Evolutionary conservation across 164 flowering plant species (phyloP).

Genomic region (Saururus chinensis): DNA sequence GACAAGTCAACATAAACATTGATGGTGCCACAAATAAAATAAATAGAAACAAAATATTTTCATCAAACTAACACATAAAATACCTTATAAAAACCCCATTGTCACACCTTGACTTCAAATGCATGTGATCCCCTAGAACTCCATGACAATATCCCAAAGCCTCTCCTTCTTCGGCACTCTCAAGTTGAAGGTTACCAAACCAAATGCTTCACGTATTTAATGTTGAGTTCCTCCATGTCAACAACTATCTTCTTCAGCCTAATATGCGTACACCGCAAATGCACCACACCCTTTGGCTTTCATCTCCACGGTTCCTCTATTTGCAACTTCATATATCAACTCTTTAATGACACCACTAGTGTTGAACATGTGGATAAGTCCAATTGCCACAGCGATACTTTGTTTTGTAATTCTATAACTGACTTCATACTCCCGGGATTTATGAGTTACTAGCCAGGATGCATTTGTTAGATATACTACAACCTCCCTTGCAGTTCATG

Average conservation of each 20-base stretch:
- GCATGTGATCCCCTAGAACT: conserved; percentile 4
- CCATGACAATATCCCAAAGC: conserved; percentile 41
- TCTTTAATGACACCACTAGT: conserved; percentile 74
- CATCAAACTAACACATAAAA: too few species aligned
- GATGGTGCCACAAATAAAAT: too few species aligned
- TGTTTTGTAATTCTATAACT: conserved; percentile 30
- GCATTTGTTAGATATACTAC: conserved; percentile 48
- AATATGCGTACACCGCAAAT: conserved; percentile 58
- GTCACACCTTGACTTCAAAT: too few species aligned
- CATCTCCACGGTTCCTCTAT: conserved; percentile 21
- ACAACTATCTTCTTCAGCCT: conserved; percentile 42
- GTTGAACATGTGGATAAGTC: conserved; percentile 70
- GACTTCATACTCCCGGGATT: conserved; percentile 66
- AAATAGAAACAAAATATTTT: too few species aligned
- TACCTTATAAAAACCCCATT: too few species aligned
- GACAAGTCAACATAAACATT: too few species aligned
- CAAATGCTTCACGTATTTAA: conserved; percentile 32
- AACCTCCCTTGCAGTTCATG: conserved; percentile 47
- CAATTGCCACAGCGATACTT: conserved; percentile 55
- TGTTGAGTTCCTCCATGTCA: conserved; percentile 39
- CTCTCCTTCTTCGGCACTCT: conserved; percentile 39
- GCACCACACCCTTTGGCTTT: conserved; percentile 59
- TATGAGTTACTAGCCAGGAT: conserved; percentile 48
- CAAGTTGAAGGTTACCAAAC: conserved; percentile 35
- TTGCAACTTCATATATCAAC: conserved; percentile 30